Evolutionary conservation across 257 asterid species (phyloP).

Genomic region (Coffea canephora): DNA sequence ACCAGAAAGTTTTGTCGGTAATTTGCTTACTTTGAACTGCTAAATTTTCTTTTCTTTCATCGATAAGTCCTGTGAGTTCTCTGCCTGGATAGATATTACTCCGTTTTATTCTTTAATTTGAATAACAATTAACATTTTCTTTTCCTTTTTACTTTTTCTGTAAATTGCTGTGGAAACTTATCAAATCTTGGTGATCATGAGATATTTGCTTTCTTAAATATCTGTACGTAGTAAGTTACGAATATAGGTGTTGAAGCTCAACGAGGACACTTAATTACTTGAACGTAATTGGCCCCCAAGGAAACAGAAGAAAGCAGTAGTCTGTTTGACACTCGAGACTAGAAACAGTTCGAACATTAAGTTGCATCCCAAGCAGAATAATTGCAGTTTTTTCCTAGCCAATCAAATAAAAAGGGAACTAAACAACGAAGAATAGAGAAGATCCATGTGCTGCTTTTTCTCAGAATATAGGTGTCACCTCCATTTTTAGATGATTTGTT

Average conservation of each 20-base stretch:
- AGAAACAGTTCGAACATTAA: not conserved
- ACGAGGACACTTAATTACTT: too few relatives aligned
- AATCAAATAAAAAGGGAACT: not conserved
- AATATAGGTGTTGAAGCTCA: not conserved
- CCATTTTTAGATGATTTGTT: not conserved
- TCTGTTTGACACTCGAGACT: not conserved
- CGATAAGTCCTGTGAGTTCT: not conserved
- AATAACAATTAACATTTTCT: not conserved
- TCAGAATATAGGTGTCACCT: not conserved
- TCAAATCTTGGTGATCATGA: not conserved
- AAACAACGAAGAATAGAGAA: not conserved
- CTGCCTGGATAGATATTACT: not conserved
- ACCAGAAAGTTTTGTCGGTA: conserved; percentile 62
- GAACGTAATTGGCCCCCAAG: not conserved
- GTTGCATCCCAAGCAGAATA: not conserved
- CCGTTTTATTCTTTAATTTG: too few relatives aligned
- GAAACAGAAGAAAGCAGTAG: not conserved
- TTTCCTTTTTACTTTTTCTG: not conserved
- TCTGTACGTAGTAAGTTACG: not conserved
- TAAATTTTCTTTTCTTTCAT: not conserved
- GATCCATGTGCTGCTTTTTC: not conserved
- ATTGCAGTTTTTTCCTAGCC: not conserved
- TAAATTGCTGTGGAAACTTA: not conserved
- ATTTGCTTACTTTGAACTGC: not conserved
- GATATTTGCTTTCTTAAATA: not conserved